A percentile compares a stretch with the other conserved stretches of the same genome.
phyloP scores from a whole-genome alignment of 768 basidiomycete genomes.

The Tephrocybe sp. region DNA sequence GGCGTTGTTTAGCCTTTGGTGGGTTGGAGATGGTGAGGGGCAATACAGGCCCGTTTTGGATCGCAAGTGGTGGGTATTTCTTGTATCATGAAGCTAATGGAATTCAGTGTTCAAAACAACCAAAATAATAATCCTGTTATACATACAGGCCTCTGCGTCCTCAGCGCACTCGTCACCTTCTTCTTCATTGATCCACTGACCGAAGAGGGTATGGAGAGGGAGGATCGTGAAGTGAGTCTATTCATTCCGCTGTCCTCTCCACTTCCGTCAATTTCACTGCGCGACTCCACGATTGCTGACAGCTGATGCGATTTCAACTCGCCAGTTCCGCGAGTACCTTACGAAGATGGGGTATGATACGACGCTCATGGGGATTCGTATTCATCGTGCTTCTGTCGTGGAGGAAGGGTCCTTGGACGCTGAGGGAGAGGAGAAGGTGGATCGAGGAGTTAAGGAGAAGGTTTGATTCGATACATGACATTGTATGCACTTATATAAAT shows the following conservation, averaged over 20 bases:
- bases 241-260: no score
- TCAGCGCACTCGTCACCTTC: slow-evolving; percentile 9
- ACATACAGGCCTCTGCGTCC: slow-evolving; percentile 10
- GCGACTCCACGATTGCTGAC: no score
- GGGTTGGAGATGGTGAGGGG: slow-evolving; percentile 49
- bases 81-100: not conserved
- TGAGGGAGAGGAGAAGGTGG: not conserved
- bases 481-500: no score
- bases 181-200: slow-evolving; percentile 12
- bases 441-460: not conserved
- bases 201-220: slow-evolving; percentile 10
- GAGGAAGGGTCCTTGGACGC: no score
- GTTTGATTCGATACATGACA: no score
- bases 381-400: no score
- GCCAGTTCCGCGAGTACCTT: slow-evolving; percentile 20
- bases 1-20: slow-evolving; percentile 51
- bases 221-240: slow-evolving; percentile 11
- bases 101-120: no score
- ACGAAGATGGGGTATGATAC: slow-evolving; percentile 20
- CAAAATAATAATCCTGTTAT: no score
- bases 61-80: slow-evolving; percentile 68
- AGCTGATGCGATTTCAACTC: not conserved
- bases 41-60: slow-evolving; percentile 85
- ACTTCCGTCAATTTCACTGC: no score
- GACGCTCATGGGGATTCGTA: slow-evolving; percentile 18